Conservation (phyloP, 164 flowering plant genomes). For the Houttuynia cordata region DNA sequence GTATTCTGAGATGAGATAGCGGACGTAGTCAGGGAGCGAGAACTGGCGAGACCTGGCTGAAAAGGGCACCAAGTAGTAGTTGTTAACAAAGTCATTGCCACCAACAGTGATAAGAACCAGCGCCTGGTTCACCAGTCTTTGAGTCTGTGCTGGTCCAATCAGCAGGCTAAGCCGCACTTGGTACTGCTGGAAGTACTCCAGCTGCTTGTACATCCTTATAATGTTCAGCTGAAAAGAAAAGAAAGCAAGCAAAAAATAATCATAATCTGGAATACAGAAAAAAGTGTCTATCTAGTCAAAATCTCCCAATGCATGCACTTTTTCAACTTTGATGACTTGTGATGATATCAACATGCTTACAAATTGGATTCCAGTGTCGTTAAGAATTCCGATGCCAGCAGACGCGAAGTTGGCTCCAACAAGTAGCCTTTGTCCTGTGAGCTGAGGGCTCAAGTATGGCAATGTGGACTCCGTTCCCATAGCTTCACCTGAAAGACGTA, state of each 20-base stretch:
- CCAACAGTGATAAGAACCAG: conserved; percentile 56
- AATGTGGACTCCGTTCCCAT: conserved; percentile 47
- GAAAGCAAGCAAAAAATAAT: background rate
- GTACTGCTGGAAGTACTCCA: conserved; percentile 37
- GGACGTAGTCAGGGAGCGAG: conserved; percentile 32
- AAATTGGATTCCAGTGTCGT: conserved; percentile 80
- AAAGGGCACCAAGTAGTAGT: conserved; percentile 48
- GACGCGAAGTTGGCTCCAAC: conserved; percentile 89
- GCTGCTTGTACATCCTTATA: conserved; percentile 38
- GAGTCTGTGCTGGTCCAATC: conserved; percentile 27
- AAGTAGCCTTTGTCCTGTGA: conserved; percentile 46
- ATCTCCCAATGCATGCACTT: too few relatives aligned
- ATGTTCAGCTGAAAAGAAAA: conserved; percentile 43
- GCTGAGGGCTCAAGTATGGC: conserved; percentile 56
- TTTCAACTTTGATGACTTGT: background rate
- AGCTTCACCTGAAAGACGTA: conserved; percentile 29
- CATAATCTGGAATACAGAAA: background rate
- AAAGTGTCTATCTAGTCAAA: too few relatives aligned
- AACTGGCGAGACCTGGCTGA: conserved; percentile 49
- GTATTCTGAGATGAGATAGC: conserved; percentile 44
- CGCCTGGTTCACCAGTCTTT: conserved; percentile 35
- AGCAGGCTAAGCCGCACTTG: conserved; percentile 32
- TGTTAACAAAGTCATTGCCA: conserved; percentile 85
- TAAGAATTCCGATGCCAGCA: conserved; percentile 83
- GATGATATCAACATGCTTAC: conserved; percentile 25